Conservation (phyloP, 345 rosid species). For the Ceriops zippeliana region DNA sequence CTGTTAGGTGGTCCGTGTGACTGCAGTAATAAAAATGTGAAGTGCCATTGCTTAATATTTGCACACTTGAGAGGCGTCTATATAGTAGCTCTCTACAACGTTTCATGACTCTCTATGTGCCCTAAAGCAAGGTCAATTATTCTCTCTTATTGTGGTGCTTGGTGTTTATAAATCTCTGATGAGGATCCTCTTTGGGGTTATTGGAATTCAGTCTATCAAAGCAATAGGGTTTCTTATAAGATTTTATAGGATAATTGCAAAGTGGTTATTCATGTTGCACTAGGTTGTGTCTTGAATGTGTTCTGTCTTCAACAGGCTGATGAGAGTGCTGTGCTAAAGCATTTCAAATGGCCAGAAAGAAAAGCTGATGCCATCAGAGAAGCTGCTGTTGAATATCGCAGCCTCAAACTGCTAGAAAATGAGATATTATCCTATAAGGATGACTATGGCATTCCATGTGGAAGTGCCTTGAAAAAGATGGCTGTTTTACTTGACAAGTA, state of each 20-base stretch:
- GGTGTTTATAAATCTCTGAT: neutral
- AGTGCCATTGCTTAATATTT: too few species aligned
- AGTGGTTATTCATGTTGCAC: neutral
- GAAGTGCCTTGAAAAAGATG: slow-evolving; percentile 73
- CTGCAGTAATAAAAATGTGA: neutral
- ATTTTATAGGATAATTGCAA: neutral
- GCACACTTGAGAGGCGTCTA: too few species aligned
- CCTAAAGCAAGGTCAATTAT: too few species aligned
- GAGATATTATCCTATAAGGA: slow-evolving; percentile 62
- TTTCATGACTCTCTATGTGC: too few species aligned
- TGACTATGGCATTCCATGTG: slow-evolving; percentile 47
- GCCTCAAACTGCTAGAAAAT: slow-evolving; percentile 57
- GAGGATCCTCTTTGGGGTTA: neutral
- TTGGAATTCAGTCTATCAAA: neutral
- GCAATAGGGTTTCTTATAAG: neutral
- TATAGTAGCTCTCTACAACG: too few species aligned
- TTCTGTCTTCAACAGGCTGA: slow-evolving; percentile 52
- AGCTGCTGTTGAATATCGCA: slow-evolving; percentile 83
- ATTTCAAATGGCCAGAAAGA: slow-evolving; percentile 91
- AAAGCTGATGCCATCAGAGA: slow-evolving; percentile 89
- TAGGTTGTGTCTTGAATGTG: neutral
- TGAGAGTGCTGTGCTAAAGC: slow-evolving; percentile 86
- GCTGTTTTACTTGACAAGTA: slow-evolving; percentile 76
- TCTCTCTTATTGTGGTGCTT: too few species aligned
- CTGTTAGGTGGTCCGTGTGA: neutral